Conservation (phyloP, 345 rosid genomes). For the Eutrema heterophyllum region DNA sequence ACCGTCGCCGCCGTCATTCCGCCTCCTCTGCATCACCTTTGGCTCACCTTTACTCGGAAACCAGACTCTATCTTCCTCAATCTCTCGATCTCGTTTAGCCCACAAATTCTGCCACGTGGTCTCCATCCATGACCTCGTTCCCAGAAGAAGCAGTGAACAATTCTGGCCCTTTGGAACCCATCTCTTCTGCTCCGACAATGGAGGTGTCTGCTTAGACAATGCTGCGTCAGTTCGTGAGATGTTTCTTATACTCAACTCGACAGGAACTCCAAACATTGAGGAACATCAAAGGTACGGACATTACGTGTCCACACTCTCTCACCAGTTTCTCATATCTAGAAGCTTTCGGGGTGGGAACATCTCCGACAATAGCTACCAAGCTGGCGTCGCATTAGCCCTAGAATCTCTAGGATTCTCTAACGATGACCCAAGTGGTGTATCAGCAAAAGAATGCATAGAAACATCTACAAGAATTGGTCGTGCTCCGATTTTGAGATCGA, state of each 20-base stretch:
- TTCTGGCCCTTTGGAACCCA: conserved; percentile 78
- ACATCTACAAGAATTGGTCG: conserved; percentile 40
- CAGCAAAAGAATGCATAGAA: conserved; percentile 41
- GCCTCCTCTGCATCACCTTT: conserved; percentile 66
- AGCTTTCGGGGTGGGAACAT: conserved; percentile 32
- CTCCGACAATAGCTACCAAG: conserved; percentile 56
- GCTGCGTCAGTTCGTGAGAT: conserved; percentile 44
- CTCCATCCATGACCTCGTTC: conserved; percentile 50
- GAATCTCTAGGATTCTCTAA: conserved; percentile 52
- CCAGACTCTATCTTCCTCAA: conserved; percentile 47
- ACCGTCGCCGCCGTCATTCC: conserved; percentile 22
- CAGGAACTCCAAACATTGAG: conserved; percentile 34
- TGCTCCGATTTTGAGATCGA: conserved; percentile 46
- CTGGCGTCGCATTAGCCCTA: conserved; percentile 56
- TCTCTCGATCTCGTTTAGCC: conserved; percentile 53
- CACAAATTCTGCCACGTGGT: conserved; percentile 73
- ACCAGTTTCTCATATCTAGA: conserved; percentile 38
- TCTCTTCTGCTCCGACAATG: conserved; percentile 59
- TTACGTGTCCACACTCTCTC: conserved; percentile 37
- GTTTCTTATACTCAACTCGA: conserved; percentile 38
- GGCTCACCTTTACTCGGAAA: conserved; percentile 83
- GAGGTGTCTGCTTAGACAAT: conserved; percentile 75
- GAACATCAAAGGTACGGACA: conserved; percentile 63
- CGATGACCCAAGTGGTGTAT: conserved; percentile 34
- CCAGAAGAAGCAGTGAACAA: conserved; percentile 27